Evolutionary conservation across 2,329 filamentous ascomycete genomes (phyloP).

Genomic region (Thelonectria discophora): DNA sequence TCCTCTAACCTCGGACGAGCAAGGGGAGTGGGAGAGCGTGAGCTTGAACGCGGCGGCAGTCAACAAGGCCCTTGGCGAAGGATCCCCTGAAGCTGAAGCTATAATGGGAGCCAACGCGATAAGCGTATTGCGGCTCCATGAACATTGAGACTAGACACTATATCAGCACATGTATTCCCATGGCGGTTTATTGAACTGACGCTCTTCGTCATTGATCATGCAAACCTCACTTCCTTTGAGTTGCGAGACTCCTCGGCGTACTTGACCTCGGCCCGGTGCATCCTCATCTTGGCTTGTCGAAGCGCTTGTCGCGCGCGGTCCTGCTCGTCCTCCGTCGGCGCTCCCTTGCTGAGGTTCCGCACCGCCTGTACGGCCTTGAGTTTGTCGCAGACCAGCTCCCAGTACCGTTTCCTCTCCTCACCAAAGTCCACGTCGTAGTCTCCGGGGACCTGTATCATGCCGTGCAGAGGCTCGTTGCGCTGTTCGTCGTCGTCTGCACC

Average conservation of each 20-base stretch:
- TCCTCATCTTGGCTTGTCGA: constrained; percentile 45
- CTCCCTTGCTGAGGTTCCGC: constrained; percentile 44
- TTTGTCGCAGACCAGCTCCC: constrained; percentile 54
- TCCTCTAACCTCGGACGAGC: constrained; percentile 70
- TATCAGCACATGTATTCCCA: constrained; percentile 32
- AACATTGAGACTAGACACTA: constrained; percentile 34
- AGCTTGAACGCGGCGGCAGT: constrained; percentile 62
- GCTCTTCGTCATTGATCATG: constrained; percentile 22
- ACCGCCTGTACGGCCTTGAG: constrained; percentile 51
- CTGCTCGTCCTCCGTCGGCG: constrained; percentile 40
- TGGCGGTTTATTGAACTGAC: constrained; percentile 34
- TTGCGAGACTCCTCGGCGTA: constrained; percentile 44
- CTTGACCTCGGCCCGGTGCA: constrained; percentile 50
- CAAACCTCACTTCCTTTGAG: constrained; percentile 11
- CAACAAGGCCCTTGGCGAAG: constrained; percentile 57
- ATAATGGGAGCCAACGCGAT: constrained; percentile 70
- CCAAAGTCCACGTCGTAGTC: constrained; percentile 46
- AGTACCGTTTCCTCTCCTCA: constrained; percentile 47
- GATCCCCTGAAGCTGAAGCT: constrained; percentile 56
- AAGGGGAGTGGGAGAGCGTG: constrained; percentile 76
- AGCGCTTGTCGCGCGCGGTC: constrained; percentile 44
- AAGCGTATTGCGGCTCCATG: constrained; percentile 54
- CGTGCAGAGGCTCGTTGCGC: constrained; percentile 43
- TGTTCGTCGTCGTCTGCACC: constrained; percentile 23
- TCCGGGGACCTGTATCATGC: constrained; percentile 48